Evolutionary conservation across 148 eudicot genomes (phyloP), one percentile per base, ranked within the genome.

Genomic region (Beta vulgaris): DNA sequence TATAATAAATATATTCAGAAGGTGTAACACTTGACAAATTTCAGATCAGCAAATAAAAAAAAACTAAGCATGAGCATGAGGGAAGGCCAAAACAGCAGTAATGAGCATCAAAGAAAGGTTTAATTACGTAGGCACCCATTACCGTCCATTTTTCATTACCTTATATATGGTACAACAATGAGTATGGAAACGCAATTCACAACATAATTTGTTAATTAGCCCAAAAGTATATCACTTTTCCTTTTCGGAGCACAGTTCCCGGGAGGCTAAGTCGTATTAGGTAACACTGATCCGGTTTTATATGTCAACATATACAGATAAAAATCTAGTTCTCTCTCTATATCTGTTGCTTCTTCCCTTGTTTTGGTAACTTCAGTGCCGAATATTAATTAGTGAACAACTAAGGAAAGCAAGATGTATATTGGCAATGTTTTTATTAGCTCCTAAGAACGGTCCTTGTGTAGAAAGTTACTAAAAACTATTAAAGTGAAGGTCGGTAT

Each of bases 361-460:
- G 58, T 40, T 49, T 53, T n/a, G n/a, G 71, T 51, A 51, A 71
- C 74, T 35, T 71, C 74, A 51, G 7, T 10, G 19, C 74, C 46
- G 12, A 0, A 23, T 11, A 71, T 23, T 23, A 23, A n/a, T 2
- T 51, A 51, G 57, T 68, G 55, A 32, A 21, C 58, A 16, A 11
- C 25, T 64, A 44, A n/a, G 25, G 23, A 64, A 19, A 36, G 44
- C 2, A 64, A 23, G 21, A 3, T 4, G 9, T 35, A 35, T 39
- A 23, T 0, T 49, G 34, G 26, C 4, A 34, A 21, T 35, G 74
- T 21, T 42, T 67, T 11, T 5, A 51, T n/a, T 5, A 5, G 9
- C 21, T 70, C 34, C 37, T 21, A 16, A 21, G 35, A 53, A 2
- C 39, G 31, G 10, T 4, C 26, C 46, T 36, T 21, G 1, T 9